These are phyloP conservation scores for Neurospora sp. DNA, from an alignment of 495 filamentous ascomycete species.

Conservation along the genomic window DNA sequence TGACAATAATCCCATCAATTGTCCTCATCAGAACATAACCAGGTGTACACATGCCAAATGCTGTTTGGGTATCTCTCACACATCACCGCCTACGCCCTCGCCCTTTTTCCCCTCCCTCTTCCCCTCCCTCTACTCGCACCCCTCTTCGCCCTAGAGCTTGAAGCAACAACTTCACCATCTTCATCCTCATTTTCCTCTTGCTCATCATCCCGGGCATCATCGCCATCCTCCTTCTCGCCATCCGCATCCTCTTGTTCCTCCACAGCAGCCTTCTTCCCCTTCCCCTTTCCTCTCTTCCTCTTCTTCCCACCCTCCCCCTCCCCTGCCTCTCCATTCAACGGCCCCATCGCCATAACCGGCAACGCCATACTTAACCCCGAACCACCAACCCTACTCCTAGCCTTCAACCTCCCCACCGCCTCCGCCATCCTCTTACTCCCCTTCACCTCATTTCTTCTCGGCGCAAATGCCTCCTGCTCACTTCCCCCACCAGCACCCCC, in stretches of 20 bases:
- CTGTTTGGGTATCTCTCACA: no score
- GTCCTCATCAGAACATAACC: no score
- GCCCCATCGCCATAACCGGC: conserved; percentile 10
- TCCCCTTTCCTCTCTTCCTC: conserved; percentile 11
- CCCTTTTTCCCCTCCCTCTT: conserved; percentile 23
- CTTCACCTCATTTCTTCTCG: conserved; percentile 43
- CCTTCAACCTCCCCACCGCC: conserved; percentile 58
- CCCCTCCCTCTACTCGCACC: conserved; percentile 16
- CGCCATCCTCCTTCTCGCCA: conserved; percentile 18
- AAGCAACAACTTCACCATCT: background rate
- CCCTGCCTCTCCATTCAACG: background rate
- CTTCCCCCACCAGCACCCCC: background rate
- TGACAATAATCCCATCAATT: no score
- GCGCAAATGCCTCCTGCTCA: conserved; percentile 60
- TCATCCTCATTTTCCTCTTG: conserved; percentile 14
- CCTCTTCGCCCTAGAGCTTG: conserved; percentile 4
- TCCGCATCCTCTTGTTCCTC: conserved; percentile 8
- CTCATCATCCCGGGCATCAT: conserved; percentile 5
- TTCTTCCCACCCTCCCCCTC: background rate
- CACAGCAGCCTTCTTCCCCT: conserved; percentile 6
- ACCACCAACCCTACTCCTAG: conserved; percentile 13
- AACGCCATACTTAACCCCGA: conserved; percentile 8
- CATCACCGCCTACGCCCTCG: conserved; percentile 14
- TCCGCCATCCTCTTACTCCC: conserved; percentile 76
- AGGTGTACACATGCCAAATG: no score